Percentiles rank a stretch among this genome's conserved stretches.
These are phyloP conservation scores for Blepharisma japonicum DNA, from an alignment of 73 alveolate species.

Conservation along the genomic window DNA sequence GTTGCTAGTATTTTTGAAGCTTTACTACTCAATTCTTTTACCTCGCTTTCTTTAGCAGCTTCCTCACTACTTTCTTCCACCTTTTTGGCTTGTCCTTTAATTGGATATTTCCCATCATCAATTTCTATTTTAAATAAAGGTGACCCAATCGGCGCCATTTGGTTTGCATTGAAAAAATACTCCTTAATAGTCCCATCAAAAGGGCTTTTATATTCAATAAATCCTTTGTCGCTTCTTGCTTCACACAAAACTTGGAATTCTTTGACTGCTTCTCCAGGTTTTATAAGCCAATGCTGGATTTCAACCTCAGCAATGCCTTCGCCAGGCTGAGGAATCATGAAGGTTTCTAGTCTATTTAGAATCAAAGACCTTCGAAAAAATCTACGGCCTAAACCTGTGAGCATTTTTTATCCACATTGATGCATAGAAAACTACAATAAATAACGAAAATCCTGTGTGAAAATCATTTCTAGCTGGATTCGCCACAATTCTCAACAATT, in stretches of 20 bases:
- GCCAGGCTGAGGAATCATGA: slow-evolving; percentile 56
- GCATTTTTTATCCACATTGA: no score
- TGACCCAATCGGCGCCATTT: slow-evolving; percentile 47
- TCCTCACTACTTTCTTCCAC: no score
- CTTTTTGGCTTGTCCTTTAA: neutral
- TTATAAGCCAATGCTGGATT: slow-evolving; percentile 57
- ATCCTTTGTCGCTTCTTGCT: slow-evolving; percentile 57
- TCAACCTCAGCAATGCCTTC: slow-evolving; percentile 69
- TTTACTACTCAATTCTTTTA: no score
- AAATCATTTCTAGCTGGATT: no score
- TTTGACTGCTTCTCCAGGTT: slow-evolving; percentile 43
- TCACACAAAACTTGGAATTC: slow-evolving; percentile 63
- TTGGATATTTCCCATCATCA: slow-evolving; percentile 11
- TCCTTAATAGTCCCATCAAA: slow-evolving; percentile 52
- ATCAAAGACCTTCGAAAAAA: neutral
- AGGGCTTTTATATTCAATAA: slow-evolving; percentile 52
- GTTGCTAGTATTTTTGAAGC: slow-evolving; percentile 60
- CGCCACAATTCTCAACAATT: no score
- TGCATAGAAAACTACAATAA: no score
- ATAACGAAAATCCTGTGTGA: no score
- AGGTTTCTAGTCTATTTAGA: neutral
- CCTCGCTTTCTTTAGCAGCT: no score
- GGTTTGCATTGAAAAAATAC: slow-evolving; percentile 37
- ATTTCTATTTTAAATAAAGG: slow-evolving; percentile 39
- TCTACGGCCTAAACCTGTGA: neutral